Evolutionary conservation across 495 filamentous ascomycete genomes (phyloP).

Genomic region (Podospora australis): DNA sequence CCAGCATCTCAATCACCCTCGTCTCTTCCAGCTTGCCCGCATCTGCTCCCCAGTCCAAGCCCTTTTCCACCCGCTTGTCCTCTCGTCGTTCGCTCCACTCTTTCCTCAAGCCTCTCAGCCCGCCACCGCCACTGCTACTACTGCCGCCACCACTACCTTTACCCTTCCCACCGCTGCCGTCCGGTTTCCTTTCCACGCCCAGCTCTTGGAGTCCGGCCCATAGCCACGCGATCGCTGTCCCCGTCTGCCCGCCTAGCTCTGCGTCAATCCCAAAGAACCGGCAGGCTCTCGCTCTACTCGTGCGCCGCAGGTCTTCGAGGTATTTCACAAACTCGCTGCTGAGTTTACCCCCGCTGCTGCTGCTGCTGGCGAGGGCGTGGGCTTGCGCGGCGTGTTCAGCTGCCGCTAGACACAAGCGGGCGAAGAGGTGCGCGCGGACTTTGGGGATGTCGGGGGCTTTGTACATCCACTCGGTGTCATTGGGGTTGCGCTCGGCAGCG

Average conservation of each 20-base stretch:
- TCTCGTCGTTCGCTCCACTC: slow-evolving; percentile 63
- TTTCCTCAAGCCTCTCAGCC: slow-evolving; percentile 64
- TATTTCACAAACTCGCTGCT: slow-evolving; percentile 64
- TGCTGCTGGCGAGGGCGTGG: slow-evolving; percentile 36
- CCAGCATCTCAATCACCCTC: slow-evolving; percentile 78
- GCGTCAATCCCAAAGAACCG: slow-evolving; percentile 88
- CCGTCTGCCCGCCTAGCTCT: slow-evolving; percentile 71
- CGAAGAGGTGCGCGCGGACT: slow-evolving; percentile 80
- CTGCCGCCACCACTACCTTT: neutral
- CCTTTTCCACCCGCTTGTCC: slow-evolving; percentile 62
- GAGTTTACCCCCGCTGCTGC: slow-evolving; percentile 39
- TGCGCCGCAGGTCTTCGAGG: slow-evolving; percentile 62
- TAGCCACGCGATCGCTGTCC: slow-evolving; percentile 79
- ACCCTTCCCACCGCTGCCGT: slow-evolving; percentile 5
- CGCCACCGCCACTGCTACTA: too few species aligned
- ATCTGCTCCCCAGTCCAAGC: slow-evolving; percentile 69
- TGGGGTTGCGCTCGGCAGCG: slow-evolving; percentile 66
- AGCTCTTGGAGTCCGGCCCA: slow-evolving; percentile 63
- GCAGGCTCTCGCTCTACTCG: slow-evolving; percentile 73
- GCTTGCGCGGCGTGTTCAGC: slow-evolving; percentile 61
- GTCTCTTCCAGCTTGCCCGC: slow-evolving; percentile 78
- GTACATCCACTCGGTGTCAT: slow-evolving; percentile 90
- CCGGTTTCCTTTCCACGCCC: slow-evolving; percentile 45
- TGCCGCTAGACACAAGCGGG: slow-evolving; percentile 75
- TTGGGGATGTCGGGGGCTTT: slow-evolving; percentile 77